These are phyloP conservation scores for Hippophae rhamnoides DNA, from an alignment of 306 rosid genomes.

Conservation along the genomic window DNA sequence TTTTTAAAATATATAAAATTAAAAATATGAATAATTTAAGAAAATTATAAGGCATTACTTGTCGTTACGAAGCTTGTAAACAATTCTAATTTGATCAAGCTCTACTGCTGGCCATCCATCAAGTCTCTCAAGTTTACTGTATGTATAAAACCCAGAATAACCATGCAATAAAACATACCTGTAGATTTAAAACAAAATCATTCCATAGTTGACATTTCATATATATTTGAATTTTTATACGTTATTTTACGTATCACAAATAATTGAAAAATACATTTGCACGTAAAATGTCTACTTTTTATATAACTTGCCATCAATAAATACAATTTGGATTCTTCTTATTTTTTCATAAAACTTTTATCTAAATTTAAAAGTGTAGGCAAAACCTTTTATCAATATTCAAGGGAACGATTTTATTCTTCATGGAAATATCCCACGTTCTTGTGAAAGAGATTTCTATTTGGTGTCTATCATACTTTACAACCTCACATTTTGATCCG, in stretches of 20 bases:
- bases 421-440: slow-evolving; percentile 31
- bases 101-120: slow-evolving; percentile 37
- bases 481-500: slow-evolving; percentile 28
- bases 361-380: background rate
- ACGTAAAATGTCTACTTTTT: too few relatives aligned
- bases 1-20: too few relatives aligned
- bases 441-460: slow-evolving; percentile 58
- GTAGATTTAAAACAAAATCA: background rate
- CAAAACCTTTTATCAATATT: slow-evolving; percentile 64
- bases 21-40: too few relatives aligned
- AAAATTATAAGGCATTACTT: slow-evolving; percentile 21
- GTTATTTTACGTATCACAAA: too few relatives aligned
- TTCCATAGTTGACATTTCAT: too few relatives aligned
- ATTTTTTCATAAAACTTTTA: background rate
- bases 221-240: too few relatives aligned
- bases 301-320: too few relatives aligned
- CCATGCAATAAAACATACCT: slow-evolving; percentile 57
- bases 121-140: slow-evolving; percentile 41
- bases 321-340: too few relatives aligned
- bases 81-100: slow-evolving; percentile 43
- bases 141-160: slow-evolving; percentile 56
- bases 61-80: slow-evolving; percentile 35
- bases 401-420: slow-evolving; percentile 24
- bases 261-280: too few relatives aligned
- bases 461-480: slow-evolving; percentile 20